These are phyloP conservation scores for Marasmius fiardii DNA, from an alignment of 1,284 basidiomycete genomes.

Conservation along the genomic window DNA sequence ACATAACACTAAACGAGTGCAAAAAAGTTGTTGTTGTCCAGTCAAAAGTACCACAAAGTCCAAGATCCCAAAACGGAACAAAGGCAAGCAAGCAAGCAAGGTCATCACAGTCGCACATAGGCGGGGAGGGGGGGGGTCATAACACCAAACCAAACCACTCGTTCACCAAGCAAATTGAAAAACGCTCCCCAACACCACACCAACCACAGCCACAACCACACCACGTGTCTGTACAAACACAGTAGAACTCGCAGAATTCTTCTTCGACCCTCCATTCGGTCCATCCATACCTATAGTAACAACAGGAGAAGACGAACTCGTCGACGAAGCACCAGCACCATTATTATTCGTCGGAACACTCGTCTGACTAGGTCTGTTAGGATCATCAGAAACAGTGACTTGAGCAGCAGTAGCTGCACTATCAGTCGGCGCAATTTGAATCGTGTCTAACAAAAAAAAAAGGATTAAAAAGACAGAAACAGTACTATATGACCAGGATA, in stretches of 20 bases:
- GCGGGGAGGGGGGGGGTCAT: too few relatives aligned
- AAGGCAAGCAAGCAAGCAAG: too few relatives aligned
- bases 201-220: neutral
- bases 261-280: neutral
- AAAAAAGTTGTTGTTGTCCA: too few relatives aligned
- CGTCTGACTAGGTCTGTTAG: neutral
- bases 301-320: neutral
- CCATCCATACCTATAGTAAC: constrained; percentile 3
- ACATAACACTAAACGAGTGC: too few relatives aligned
- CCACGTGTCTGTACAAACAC: neutral
- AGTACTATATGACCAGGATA: neutral
- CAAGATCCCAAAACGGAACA: too few relatives aligned
- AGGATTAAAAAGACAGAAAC: neutral
- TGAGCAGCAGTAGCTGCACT: constrained; percentile 5
- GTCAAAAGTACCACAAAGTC: too few relatives aligned
- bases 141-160: too few relatives aligned
- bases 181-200: neutral
- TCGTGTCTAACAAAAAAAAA: neutral
- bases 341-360: too few relatives aligned
- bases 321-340: neutral
- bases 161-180: too few relatives aligned
- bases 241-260: neutral
- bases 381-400: constrained; percentile 5
- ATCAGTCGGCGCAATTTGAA: constrained; percentile 4
- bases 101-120: too few relatives aligned